phyloP scores from a whole-genome alignment of 2,329 filamentous ascomycete genomes.

The Escovopsis weberi region DNA sequence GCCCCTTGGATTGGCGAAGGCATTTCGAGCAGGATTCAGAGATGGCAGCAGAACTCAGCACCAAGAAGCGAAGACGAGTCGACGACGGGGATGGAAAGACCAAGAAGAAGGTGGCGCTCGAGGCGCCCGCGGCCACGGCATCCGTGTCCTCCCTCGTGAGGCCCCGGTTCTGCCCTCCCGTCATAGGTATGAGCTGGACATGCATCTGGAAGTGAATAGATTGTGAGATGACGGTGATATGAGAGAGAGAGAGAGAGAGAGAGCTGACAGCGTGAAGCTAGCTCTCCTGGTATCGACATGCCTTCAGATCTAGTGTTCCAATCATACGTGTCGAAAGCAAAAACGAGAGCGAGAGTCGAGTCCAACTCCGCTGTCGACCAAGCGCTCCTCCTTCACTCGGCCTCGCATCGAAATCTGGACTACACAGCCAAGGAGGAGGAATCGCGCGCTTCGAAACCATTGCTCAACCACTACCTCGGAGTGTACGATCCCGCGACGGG shows the following conservation, averaged over 20 bases:
- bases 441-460: conserved; percentile 14
- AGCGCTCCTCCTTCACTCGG: conserved; percentile 44
- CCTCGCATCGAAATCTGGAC: conserved; percentile 40
- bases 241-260: too few relatives aligned
- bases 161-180: conserved; percentile 33
- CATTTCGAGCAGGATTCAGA: background rate
- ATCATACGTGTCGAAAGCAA: conserved; percentile 30
- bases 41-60: conserved; percentile 25
- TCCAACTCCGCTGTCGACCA: conserved; percentile 25
- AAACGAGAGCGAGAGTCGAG: conserved; percentile 20
- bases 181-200: conserved; percentile 30
- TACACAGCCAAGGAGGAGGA: conserved; percentile 41
- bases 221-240: too few relatives aligned
- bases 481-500: conserved; percentile 47
- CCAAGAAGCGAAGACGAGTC: conserved; percentile 40
- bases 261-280: conserved; percentile 16
- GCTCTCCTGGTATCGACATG: conserved; percentile 22
- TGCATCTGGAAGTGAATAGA: too few relatives aligned
- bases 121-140: conserved; percentile 24
- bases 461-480: conserved; percentile 50
- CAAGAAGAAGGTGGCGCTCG: conserved; percentile 38
- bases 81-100: conserved; percentile 25
- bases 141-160: conserved; percentile 32
- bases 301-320: conserved; percentile 27
- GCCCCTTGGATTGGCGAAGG: too few relatives aligned